Conservation (phyloP, 768 basidiomycete genomes). For the Mycena epipterygia region DNA sequence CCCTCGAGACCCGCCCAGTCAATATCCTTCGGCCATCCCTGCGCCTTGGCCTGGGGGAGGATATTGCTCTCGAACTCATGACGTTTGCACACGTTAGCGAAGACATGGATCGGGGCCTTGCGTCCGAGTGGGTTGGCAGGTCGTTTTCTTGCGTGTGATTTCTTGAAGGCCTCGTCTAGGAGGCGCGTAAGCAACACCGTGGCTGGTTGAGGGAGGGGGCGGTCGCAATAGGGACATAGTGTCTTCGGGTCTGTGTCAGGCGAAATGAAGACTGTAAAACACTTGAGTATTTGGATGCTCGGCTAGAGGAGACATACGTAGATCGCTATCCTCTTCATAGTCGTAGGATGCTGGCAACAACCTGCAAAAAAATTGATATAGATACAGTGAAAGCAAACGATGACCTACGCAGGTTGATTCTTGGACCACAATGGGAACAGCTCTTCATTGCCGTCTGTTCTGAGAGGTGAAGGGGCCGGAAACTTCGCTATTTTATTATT, state of each 20-base stretch:
- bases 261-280: no score
- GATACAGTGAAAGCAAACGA: no score
- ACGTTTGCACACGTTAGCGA: not conserved
- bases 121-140: constrained; percentile 9
- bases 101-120: not conserved
- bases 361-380: no score
- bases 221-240: not conserved
- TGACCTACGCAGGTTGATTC: no score
- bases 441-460: no score
- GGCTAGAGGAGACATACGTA: no score
- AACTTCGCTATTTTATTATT: no score
- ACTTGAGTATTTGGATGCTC: no score
- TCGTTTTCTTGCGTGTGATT: not conserved
- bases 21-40: constrained; percentile 3
- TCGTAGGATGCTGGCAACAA: no score
- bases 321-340: no score
- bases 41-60: not conserved
- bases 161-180: not conserved
- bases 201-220: not conserved
- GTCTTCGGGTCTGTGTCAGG: not conserved
- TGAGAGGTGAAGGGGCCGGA: no score
- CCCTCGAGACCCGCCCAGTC: not conserved
- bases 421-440: no score
- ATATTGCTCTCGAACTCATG: not conserved
- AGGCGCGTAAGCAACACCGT: not conserved